phyloP scores from a whole-genome alignment of 371 early-diverging fungal species.

The Mucor sp. region DNA sequence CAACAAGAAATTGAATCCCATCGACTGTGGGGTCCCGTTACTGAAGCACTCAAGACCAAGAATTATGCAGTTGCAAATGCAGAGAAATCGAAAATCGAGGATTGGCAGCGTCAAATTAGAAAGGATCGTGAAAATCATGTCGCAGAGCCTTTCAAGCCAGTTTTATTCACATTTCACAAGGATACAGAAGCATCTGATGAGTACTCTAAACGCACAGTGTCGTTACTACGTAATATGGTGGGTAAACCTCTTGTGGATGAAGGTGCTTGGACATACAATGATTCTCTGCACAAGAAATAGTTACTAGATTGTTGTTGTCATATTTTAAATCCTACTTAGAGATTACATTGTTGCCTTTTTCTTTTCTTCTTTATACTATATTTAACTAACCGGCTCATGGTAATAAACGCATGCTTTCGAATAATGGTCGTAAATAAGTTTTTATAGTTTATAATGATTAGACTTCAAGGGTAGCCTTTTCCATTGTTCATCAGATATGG shows the following conservation, averaged over 20 bases:
- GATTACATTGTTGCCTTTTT: no score
- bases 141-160: slow-evolving; percentile 40
- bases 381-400: no score
- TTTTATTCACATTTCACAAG: slow-evolving; percentile 53
- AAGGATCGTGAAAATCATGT: slow-evolving; percentile 57
- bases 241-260: slow-evolving; percentile 35
- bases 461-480: no score
- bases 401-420: no score
- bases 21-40: slow-evolving; percentile 70
- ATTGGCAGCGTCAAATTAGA: slow-evolving; percentile 66
- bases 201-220: slow-evolving; percentile 14
- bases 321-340: no score
- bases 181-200: slow-evolving; percentile 24
- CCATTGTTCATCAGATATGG: no score
- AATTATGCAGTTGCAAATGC: slow-evolving; percentile 66
- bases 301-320: neutral
- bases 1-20: slow-evolving; percentile 73
- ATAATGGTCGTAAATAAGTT: no score
- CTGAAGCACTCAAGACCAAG: slow-evolving; percentile 64
- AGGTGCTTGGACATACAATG: slow-evolving; percentile 47
- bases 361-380: no score
- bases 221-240: slow-evolving; percentile 5
- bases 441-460: no score
- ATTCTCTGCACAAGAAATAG: slow-evolving; percentile 33
- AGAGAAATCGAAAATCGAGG: slow-evolving; percentile 73